Base-by-base conservation (phyloP, 2,329 filamentous ascomycete genomes). In the Pseudogymnoascus sp. region DNA sequence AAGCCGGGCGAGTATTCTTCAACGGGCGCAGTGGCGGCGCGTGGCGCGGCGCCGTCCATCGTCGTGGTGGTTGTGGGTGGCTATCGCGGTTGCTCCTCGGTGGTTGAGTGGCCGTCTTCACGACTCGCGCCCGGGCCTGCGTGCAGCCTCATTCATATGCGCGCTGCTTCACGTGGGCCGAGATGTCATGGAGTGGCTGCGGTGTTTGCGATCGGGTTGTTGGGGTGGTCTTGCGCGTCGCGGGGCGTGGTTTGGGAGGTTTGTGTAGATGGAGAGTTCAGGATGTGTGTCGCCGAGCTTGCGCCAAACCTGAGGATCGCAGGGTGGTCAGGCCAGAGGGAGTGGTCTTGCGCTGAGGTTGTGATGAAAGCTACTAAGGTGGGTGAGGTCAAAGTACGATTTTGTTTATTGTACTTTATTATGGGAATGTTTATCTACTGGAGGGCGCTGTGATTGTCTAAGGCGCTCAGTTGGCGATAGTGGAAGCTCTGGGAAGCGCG, bases 1-100 rank as follows among this genome's bases (percentile, higher is more conserved):
- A 79, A 82, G 25, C 71, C 72, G 64, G 39, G 48, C 13, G 28
- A 36, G 48, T 45, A 39, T 7, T 61, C 54, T 36, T 65, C 63
- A 23, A 63, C 45, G 13, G 63, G 63, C 60, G 57, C 48, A 13
- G 31, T 34, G 60, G 60, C 16, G 19, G 31, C 39, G 60, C 60
- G 60, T 43, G 39, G 39, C n/a, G 60, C 51, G 28, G 25, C 21
- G 23, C 34, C 60, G 14, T 61, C 60, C 60, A 61, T 61, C 60
- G 31, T 31, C 39, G 45, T 28, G 45, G 13, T 21, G n/a, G 25
- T 57, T 7, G 28, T 21, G 8, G 41, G 25, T 34, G n/a, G n/a
- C 51, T 57, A 34, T 57, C 51, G 51, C 51, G 51, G 51, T 57
- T 57, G 51, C 51, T 31, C 28, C 25, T 57, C 25, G 51, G 25